These are phyloP conservation scores for Scortechinia acanthostroma DNA, from an alignment of 2,329 filamentous ascomycete genomes.

Conservation along the genomic window DNA sequence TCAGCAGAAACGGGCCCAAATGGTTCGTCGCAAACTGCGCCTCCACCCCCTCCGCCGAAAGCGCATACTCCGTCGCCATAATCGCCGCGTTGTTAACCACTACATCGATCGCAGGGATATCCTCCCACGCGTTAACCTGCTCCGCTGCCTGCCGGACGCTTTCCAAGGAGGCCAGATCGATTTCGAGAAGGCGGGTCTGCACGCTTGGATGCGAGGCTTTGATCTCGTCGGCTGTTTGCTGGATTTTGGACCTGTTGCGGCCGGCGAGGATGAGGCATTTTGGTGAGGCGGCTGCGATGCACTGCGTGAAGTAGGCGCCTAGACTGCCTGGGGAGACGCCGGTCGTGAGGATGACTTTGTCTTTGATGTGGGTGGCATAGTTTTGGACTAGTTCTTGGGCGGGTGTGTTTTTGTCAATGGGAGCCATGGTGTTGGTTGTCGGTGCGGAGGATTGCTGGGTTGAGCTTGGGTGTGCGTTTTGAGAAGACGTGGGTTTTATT, in stretches of 20 bases:
- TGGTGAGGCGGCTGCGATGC: conserved; percentile 28
- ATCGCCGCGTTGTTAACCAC: conserved; percentile 33
- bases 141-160: conserved; percentile 27
- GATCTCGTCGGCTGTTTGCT: conserved; percentile 26
- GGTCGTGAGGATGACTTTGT: conserved; percentile 29
- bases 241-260: conserved; percentile 28
- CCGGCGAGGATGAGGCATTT: conserved; percentile 34
- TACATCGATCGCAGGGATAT: conserved; percentile 24
- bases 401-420: not conserved
- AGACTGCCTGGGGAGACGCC: conserved; percentile 29
- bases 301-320: conserved; percentile 23
- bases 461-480: too few species aligned
- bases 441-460: too few species aligned
- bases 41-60: conserved; percentile 28
- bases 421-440: not conserved
- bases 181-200: conserved; percentile 18
- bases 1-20: conserved; percentile 27
- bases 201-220: conserved; percentile 18
- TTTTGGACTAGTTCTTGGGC: not conserved
- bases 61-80: conserved; percentile 21
- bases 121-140: conserved; percentile 19
- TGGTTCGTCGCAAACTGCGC: conserved; percentile 26
- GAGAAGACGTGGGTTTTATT: too few species aligned
- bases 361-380: conserved; percentile 15
- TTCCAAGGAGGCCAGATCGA: conserved; percentile 29